A percentile compares a stretch with the other conserved stretches of the same genome.
Evolutionary conservation across 805 yeast species (phyloP).

Genomic region (Kodamaea fukazawae): DNA sequence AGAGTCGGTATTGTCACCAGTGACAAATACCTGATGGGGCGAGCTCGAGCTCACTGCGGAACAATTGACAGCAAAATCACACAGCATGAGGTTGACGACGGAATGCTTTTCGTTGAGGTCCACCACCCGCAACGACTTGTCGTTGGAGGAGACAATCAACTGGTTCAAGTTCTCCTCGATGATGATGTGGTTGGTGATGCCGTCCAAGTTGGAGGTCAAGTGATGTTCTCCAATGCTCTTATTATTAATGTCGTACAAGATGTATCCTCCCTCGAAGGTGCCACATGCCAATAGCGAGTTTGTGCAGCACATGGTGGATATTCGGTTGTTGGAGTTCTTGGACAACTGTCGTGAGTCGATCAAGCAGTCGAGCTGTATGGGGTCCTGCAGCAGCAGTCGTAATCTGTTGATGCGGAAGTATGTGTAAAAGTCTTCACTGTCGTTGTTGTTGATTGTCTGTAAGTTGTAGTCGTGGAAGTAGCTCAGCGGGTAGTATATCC

Average conservation of each 20-base stretch:
- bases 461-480: constrained; percentile 30
- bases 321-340: constrained; percentile 34
- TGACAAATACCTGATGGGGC: constrained; percentile 40
- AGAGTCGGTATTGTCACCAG: constrained; percentile 49
- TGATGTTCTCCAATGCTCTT: constrained; percentile 30
- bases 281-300: constrained; percentile 47
- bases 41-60: constrained; percentile 40
- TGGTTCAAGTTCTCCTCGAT: constrained; percentile 29
- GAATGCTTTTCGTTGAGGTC: constrained; percentile 26
- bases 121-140: constrained; percentile 39
- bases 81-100: constrained; percentile 16
- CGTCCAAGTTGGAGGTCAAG: constrained; percentile 44
- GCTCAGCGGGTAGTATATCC: constrained; percentile 41
- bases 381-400: constrained; percentile 16
- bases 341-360: constrained; percentile 33
- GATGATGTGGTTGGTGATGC: constrained; percentile 51
- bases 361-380: constrained; percentile 37
- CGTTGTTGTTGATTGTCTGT: constrained; percentile 21
- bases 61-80: constrained; percentile 48
- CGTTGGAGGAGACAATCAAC: constrained; percentile 51
- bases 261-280: constrained; percentile 51
- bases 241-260: constrained; percentile 30
- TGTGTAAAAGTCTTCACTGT: constrained; percentile 27
- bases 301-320: constrained; percentile 49
- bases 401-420: constrained; percentile 37